Evolutionary conservation across 257 asterid genomes (phyloP), one percentile per base, ranked within the genome.

Genomic region (Verbena officinalis): DNA sequence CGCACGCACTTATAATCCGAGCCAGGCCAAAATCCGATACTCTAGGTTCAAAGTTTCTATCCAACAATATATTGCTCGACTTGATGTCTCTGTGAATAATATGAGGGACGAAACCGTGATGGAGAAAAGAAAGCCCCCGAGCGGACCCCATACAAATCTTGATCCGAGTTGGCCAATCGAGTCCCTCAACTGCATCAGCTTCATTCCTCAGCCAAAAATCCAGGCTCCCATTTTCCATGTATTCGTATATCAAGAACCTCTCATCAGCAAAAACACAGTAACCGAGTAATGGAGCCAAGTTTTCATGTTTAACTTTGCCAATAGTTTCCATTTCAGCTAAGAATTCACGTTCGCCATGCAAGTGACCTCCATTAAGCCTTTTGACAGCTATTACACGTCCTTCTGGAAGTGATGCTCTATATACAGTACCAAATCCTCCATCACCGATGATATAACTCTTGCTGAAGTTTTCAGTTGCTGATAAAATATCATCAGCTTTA

Each of bases 211-310:
- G 76, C 95, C 95, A 90, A 17, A 66, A 70, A 22, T 90, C 92
- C 1, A 90, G 87, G 77, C 96, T 90, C 34, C 96, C 97, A 12
- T 87, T 85, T 74, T 85, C 91, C 97, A 90, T 90, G 78, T 84
- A 90, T n/a, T 78, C 83, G 7, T 87, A 90, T 22, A 90, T 80
- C 73, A 87, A 65, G 71, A 87, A 67, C 38, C 81, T 77, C 69
- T 90, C 97, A 51, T 90, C 97, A 11, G 73, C 80, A 24, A 74
- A 79, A 1, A 78, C 84, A 21, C 88, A 83, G 52, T 90, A 90
- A 7, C 97, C 97, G 0, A 90, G 83, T 69, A 90, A 57, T 2
- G 85, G 78, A 1, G 87, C 92, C 30, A 90, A 75, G 23, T 90
- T 85, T 39, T 78, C 83, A 14, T 90, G 97, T 15, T 77, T 80